Conservation (phyloP, 129 eudicot genomes). For the Flaveria robusta region DNA sequence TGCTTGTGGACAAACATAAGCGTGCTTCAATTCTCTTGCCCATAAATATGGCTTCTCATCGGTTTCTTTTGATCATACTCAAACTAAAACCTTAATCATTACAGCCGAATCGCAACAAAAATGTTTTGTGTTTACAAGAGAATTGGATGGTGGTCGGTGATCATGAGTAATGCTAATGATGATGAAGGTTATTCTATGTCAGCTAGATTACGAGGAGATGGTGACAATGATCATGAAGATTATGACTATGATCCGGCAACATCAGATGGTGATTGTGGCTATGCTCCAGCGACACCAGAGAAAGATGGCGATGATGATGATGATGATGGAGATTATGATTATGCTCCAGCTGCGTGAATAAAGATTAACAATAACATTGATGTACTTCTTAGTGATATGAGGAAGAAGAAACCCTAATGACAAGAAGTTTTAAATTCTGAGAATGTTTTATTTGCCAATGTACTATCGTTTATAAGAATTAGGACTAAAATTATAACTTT, state of each 20-base stretch:
- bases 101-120: background rate
- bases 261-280: conserved; percentile 13
- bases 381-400: background rate
- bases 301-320: conserved; percentile 12
- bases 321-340: conserved; percentile 32
- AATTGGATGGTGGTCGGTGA: background rate
- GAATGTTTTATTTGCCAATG: background rate
- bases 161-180: conserved; percentile 24
- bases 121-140: conserved; percentile 29
- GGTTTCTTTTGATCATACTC: background rate
- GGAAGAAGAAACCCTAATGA: background rate
- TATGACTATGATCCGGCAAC: conserved; percentile 7
- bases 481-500: too few species aligned
- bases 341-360: conserved; percentile 34
- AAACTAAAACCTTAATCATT: background rate
- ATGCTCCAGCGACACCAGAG: conserved; percentile 17
- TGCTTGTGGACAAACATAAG: conserved; percentile 26
- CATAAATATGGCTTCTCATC: conserved; percentile 27
- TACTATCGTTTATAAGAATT: background rate
- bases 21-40: background rate
- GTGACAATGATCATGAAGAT: conserved; percentile 26
- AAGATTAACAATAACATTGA: background rate
- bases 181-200: conserved; percentile 16
- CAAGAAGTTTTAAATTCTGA: background rate
- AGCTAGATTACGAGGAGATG: conserved; percentile 25